Evolutionary conservation across 179 eudicot genomes (phyloP).

Genomic region (Patellifolia procumbens): DNA sequence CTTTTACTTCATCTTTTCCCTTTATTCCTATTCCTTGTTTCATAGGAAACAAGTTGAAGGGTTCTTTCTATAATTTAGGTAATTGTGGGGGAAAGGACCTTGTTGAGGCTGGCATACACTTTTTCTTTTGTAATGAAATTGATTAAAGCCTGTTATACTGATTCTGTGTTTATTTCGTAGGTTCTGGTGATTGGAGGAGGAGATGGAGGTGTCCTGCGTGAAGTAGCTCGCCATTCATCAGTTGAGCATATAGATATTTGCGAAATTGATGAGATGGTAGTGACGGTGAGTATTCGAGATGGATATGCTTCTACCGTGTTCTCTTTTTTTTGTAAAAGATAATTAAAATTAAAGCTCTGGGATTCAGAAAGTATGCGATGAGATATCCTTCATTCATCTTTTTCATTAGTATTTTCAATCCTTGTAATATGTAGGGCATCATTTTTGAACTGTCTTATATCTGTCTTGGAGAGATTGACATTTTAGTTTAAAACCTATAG

Average conservation of each 20-base stretch:
- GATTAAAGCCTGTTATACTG: neutral
- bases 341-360: neutral
- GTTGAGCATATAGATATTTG: constrained; percentile 88
- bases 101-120: neutral
- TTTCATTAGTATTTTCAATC: neutral
- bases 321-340: neutral
- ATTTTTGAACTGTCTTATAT: neutral
- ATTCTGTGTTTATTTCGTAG: constrained; percentile 35
- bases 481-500: constrained; percentile 29
- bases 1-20: neutral
- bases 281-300: constrained; percentile 56
- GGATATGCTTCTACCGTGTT: neutral
- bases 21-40: neutral
- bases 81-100: too few species aligned
- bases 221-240: constrained; percentile 79
- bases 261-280: constrained; percentile 93
- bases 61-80: neutral
- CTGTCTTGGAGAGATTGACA: neutral
- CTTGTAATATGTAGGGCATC: neutral
- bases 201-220: constrained; percentile 92
- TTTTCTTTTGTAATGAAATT: neutral
- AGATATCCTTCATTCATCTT: neutral
- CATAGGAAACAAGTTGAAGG: neutral
- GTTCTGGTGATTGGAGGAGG: constrained; percentile 96
- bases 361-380: neutral